Evolutionary conservation across 345 rosid genomes (phyloP).

Genomic region (Aquilaria sinensis): DNA sequence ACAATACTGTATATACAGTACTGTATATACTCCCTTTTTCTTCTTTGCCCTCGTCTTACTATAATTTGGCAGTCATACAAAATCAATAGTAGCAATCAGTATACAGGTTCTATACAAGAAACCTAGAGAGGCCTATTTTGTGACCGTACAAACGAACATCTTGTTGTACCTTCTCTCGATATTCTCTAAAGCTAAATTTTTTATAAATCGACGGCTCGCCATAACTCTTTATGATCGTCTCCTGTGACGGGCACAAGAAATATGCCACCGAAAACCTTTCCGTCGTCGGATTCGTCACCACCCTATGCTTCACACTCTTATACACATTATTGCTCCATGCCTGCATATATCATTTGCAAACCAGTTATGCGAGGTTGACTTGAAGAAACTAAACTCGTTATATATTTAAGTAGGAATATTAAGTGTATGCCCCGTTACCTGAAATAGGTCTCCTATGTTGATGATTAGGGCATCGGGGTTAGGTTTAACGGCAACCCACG

Average conservation of each 20-base stretch:
- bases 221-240: slow-evolving; percentile 53
- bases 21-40: too few species aligned
- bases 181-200: slow-evolving; percentile 70
- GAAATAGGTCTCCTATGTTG: slow-evolving; percentile 91
- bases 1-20: too few species aligned
- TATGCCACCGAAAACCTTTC: slow-evolving; percentile 91
- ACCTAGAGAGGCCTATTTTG: slow-evolving; percentile 83
- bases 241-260: slow-evolving; percentile 81
- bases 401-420: background rate
- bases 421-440: slow-evolving; percentile 30
- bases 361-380: background rate
- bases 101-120: slow-evolving; percentile 28
- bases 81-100: background rate
- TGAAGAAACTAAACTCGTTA: background rate
- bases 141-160: slow-evolving; percentile 71
- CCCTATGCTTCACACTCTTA: slow-evolving; percentile 82
- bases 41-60: too few species aligned
- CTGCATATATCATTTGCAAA: slow-evolving; percentile 21
- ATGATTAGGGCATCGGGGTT: slow-evolving; percentile 71
- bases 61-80: too few species aligned
- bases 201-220: slow-evolving; percentile 42
- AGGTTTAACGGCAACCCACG: slow-evolving; percentile 86
- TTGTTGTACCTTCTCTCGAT: slow-evolving; percentile 64
- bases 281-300: slow-evolving; percentile 52
- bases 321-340: slow-evolving; percentile 95